A percentile compares a stretch with the other conserved stretches of the same genome.
Evolutionary conservation across 805 yeast genomes (phyloP).

Genomic region (Hanseniaspora taiwanica): DNA sequence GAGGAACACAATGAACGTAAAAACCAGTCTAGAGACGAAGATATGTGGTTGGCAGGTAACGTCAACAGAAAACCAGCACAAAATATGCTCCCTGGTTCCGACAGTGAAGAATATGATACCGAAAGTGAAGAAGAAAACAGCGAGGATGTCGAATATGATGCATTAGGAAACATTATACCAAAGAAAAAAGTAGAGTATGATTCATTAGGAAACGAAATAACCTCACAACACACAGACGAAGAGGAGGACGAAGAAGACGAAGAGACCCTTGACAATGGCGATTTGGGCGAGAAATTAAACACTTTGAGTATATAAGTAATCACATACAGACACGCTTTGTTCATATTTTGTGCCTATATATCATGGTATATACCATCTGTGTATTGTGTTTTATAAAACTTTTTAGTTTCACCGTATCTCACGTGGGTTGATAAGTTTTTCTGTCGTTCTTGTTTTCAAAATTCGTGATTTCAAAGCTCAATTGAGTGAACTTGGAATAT

Average conservation of each 20-base stretch:
- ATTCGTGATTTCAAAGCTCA: too few relatives aligned
- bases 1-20: constrained; percentile 52
- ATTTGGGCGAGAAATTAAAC: too few relatives aligned
- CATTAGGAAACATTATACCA: constrained; percentile 11
- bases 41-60: constrained; percentile 70
- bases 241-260: constrained; percentile 8
- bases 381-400: too few relatives aligned
- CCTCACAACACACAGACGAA: constrained; percentile 9
- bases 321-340: too few relatives aligned
- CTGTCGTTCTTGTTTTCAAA: too few relatives aligned
- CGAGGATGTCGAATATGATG: constrained; percentile 12
- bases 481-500: too few relatives aligned
- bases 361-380: too few relatives aligned
- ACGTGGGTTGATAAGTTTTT: too few relatives aligned
- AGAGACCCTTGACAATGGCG: too few relatives aligned
- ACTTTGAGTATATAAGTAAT: background rate
- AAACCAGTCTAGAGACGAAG: constrained; percentile 37
- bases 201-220: constrained; percentile 10
- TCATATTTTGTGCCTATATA: too few relatives aligned
- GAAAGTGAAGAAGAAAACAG: background rate
- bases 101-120: background rate
- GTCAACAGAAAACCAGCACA: constrained; percentile 38
- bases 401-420: too few relatives aligned
- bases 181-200: constrained; percentile 12
- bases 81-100: constrained; percentile 4